phyloP scores from a whole-genome alignment of 768 basidiomycete species.

The Suillus plorans region DNA sequence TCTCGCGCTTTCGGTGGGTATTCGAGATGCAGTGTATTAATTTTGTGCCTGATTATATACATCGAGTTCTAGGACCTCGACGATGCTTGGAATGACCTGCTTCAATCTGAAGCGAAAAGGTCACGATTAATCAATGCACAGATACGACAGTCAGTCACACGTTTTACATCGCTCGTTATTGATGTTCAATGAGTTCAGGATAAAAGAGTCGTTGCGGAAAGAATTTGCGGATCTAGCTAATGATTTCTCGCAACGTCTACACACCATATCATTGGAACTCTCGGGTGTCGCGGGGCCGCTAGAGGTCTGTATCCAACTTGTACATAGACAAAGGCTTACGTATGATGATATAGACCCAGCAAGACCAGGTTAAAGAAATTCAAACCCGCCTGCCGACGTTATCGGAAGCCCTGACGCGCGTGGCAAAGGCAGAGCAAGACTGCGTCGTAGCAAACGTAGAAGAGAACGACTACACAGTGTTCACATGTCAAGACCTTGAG shows the following conservation, averaged over 20 bases:
- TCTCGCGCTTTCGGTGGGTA: constrained; percentile 54
- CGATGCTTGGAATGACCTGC: constrained; percentile 67
- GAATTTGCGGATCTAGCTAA: constrained; percentile 78
- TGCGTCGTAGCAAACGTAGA: constrained; percentile 90
- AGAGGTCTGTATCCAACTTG: constrained; percentile 48
- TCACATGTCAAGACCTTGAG: constrained; percentile 84
- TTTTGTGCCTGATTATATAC: constrained; percentile 13
- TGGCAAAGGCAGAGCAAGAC: constrained; percentile 67
- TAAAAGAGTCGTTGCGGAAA: constrained; percentile 78
- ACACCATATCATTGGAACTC: constrained; percentile 68
- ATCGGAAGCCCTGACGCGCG: constrained; percentile 51
- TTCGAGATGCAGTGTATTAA: neutral
- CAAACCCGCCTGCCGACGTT: constrained; percentile 69
- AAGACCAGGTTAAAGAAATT: constrained; percentile 61
- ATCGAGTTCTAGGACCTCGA: constrained; percentile 61
- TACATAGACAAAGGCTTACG: constrained; percentile 9
- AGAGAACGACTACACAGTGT: constrained; percentile 94
- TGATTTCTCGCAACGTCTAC: constrained; percentile 67
- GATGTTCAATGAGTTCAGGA: constrained; percentile 43
- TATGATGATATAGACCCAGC: constrained; percentile 59
- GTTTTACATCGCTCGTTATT: neutral
- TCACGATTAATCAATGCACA: constrained; percentile 85
- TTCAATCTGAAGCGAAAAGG: constrained; percentile 72
- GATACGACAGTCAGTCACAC: constrained; percentile 73
- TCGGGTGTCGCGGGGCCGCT: constrained; percentile 72